These are phyloP conservation scores for Cordyceps cateniannulata DNA, from an alignment of 2,329 filamentous ascomycete species.

Conservation along the genomic window DNA sequence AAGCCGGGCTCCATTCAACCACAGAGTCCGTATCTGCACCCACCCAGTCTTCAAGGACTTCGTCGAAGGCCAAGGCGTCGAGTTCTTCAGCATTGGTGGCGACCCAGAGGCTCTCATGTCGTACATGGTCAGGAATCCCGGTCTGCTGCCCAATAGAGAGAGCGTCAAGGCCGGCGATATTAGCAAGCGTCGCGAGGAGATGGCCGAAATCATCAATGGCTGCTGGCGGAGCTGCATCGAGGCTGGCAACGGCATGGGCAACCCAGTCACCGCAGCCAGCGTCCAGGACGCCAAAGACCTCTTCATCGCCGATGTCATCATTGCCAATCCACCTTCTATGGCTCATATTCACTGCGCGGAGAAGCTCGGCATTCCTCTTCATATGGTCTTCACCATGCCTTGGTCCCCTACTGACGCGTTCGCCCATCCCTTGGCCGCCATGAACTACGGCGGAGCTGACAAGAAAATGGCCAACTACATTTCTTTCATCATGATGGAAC, in stretches of 20 bases:
- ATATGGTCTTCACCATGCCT: conserved; percentile 58
- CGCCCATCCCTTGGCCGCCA: conserved; percentile 60
- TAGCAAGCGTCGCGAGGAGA: conserved; percentile 27
- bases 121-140: conserved; percentile 36
- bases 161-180: conserved; percentile 32
- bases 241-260: conserved; percentile 26
- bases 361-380: conserved; percentile 40
- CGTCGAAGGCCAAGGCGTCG: conserved; percentile 43
- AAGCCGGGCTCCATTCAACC: conserved; percentile 31
- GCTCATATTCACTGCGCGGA: conserved; percentile 47
- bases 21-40: conserved; percentile 51
- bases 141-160: conserved; percentile 29
- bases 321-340: conserved; percentile 47
- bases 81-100: conserved; percentile 53
- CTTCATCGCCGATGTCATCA: conserved; percentile 49
- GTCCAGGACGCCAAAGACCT: conserved; percentile 25
- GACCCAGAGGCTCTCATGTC: conserved; percentile 44
- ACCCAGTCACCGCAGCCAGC: conserved; percentile 21
- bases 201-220: conserved; percentile 32
- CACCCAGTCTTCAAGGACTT: conserved; percentile 48
- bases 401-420: conserved; percentile 66
- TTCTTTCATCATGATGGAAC: conserved; percentile 62
- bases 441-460: conserved; percentile 52
- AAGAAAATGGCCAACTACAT: conserved; percentile 58
- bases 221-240: conserved; percentile 32